Base-by-base conservation (phyloP, 2,329 filamentous ascomycete genomes). In the Aspergillus hiratsukae region DNA sequence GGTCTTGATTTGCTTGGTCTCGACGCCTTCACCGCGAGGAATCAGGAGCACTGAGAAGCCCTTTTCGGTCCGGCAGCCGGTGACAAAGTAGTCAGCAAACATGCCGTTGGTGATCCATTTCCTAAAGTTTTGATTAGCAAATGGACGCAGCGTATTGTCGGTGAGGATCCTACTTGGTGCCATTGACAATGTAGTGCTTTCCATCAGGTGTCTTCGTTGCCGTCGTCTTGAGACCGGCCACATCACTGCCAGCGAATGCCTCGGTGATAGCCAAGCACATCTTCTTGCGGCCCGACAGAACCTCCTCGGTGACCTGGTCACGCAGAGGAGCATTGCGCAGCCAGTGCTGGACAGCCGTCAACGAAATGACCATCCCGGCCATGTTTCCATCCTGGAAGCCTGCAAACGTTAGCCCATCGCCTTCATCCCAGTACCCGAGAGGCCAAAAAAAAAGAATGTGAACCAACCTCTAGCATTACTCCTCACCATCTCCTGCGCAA, bases 261-360 rank as follows among this genome's bases (percentile, higher is more conserved):
- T 96, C 91, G 1, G 90, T 94, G 68, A 95, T 91, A 53, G 90
- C 90, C 3, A 96, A 79, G 69, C 88, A 93, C 70, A 94, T 90
- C 80, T 92, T 92, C 83, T 94, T 94, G 80, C 86, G 84, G 58
- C 90, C 90, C 48, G 82, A 84, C 62, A 95, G 82, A 48, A 90
- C 87, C 66, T 94, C 89, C 37, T 85, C 80, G 35, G 86, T 83
- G 49, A 95, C 80, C 53, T 80, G 80, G 64, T 86, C 81, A 75
- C 86, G 87, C 65, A 90, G 82, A 45, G 77, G 77, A 55, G 84
- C 78, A 66, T 93, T 82, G 52, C 82, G 84, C 72, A 89, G 83
- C 80, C 87, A 95, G 77, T 93, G 87, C 69, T 91, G 81, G 25
- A 95, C 84, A 10, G 89, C 90, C 1, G 90, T 90, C 61, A 95